phyloP scores from a whole-genome alignment of 1,284 basidiomycete species.

The Pseudozyma hubeiensis region DNA sequence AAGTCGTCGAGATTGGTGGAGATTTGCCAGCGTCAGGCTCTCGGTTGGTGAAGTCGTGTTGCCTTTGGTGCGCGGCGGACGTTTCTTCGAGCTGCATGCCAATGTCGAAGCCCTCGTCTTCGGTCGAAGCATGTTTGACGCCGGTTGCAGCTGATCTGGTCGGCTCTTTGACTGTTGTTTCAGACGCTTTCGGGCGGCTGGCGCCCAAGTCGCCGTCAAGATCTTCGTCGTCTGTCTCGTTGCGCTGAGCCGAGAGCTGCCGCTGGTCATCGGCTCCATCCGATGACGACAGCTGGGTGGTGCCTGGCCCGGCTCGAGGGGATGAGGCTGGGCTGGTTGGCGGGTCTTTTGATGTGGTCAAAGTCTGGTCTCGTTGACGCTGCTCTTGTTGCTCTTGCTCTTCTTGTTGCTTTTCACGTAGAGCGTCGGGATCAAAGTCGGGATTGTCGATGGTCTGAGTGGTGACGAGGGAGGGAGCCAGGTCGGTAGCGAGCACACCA shows the following conservation, averaged over 20 bases:
- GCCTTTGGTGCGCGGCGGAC: neutral
- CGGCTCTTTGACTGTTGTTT: neutral
- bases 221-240: conserved; percentile 17
- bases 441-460: conserved; percentile 66
- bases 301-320: neutral
- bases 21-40: too few relatives aligned
- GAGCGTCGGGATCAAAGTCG: conserved; percentile 62
- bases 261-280: neutral
- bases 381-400: conserved; percentile 19
- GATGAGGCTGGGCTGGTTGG: neutral
- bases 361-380: conserved; percentile 8
- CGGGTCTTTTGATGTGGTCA: neutral
- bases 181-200: neutral
- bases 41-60: neutral
- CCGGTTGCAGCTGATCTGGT: neutral
- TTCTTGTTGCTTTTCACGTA: conserved; percentile 40
- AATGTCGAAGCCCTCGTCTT: conserved; percentile 31
- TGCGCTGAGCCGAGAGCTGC: neutral
- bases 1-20: neutral
- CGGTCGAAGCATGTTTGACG: neutral
- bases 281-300: neutral
- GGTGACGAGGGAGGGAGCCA: conserved; percentile 64
- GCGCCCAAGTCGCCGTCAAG: conserved; percentile 41
- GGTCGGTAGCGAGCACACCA: conserved; percentile 64
- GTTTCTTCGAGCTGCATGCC: conserved; percentile 31